Base-by-base conservation (phyloP, 2,329 filamentous ascomycete species). In the Botryotinia globosa region DNA sequence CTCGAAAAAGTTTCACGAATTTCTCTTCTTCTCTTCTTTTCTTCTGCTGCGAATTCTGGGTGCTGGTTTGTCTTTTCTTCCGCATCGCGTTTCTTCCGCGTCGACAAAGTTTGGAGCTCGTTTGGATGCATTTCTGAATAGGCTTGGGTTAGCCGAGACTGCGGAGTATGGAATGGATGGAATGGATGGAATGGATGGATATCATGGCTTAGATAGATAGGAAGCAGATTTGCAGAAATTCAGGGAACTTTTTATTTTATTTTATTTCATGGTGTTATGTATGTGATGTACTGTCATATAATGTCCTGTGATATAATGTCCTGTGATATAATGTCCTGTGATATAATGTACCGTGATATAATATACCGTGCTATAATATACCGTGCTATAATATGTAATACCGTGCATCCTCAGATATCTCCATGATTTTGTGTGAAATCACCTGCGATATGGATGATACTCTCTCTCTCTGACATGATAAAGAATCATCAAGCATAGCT, bases 181-280 rank as follows among this genome's bases (percentile, higher is more conserved):
- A 44, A n/a, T n/a, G n/a, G n/a, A n/a, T n/a, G n/a, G 25, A 48
- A 29, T 22, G 42, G 29, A 34, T 34, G 37, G 37, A 44, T 44
- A 16, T 3, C 16, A 18, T 42, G 42, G 42, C 29, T 51, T 67
- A 32, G 45, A 37, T 37, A 37, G 37, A 37, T 37, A 37, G 37
- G 18, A 29, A 56, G 48, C 25, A 56, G 54, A 12, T 44, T 32
- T 42, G 37, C 65, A 32, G 64, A 56, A 10, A 29, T 18, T n/a
- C 16, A 67, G 39, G 25, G 9, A 9, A 22, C 65, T 67, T 67
- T 67, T 56, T 42, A 42, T 42, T 0, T 18, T 3, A 9, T 10
- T 0, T 18, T 6, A 9, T 10, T n/a, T n/a, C n/a, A n/a, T 5
- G 22, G 1, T 32, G 34, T 37, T 3, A 2, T 51, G 32, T 1